These are phyloP conservation scores for Boletus reticuloceps DNA, from an alignment of 768 basidiomycete species.

Conservation along the genomic window DNA sequence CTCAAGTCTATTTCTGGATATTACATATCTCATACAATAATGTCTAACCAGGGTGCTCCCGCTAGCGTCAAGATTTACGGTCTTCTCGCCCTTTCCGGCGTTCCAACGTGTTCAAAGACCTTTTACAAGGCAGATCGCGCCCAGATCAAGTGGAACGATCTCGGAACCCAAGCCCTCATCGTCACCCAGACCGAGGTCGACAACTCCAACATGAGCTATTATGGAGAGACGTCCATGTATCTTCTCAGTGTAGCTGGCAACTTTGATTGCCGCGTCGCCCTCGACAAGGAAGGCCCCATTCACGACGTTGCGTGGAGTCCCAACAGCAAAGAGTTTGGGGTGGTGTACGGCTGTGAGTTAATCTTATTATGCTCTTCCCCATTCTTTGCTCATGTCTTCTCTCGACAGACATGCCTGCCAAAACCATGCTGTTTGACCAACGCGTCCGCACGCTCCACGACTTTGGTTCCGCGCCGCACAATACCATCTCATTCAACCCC, in stretches of 20 bases:
- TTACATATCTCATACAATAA: not conserved
- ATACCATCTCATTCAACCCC: constrained; percentile 93
- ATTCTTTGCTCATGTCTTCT: not conserved
- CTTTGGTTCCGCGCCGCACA: constrained; percentile 86
- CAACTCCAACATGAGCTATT: constrained; percentile 95
- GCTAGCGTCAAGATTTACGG: constrained; percentile 85
- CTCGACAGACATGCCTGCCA: constrained; percentile 86
- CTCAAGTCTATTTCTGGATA: not conserved
- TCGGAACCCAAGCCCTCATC: constrained; percentile 89
- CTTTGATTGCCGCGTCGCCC: constrained; percentile 83
- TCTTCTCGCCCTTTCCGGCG: constrained; percentile 53
- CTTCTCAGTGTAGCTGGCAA: constrained; percentile 89
- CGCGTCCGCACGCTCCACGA: constrained; percentile 86
- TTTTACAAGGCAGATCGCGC: constrained; percentile 96
- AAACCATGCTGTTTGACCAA: constrained; percentile 87
- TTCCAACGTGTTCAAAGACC: constrained; percentile 84
- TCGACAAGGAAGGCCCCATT: constrained; percentile 97
- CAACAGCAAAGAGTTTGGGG: constrained; percentile 94
- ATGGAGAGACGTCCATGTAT: constrained; percentile 95
- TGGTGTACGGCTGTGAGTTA: constrained; percentile 91
- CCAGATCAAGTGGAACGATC: constrained; percentile 93
- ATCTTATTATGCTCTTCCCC: not conserved
- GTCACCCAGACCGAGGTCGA: constrained; percentile 97
- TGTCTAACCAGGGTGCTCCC: constrained; percentile 65
- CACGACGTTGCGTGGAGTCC: constrained; percentile 97